Base-by-base conservation (phyloP, 164 flowering plant genomes). In the Umbilicus rupestris region DNA sequence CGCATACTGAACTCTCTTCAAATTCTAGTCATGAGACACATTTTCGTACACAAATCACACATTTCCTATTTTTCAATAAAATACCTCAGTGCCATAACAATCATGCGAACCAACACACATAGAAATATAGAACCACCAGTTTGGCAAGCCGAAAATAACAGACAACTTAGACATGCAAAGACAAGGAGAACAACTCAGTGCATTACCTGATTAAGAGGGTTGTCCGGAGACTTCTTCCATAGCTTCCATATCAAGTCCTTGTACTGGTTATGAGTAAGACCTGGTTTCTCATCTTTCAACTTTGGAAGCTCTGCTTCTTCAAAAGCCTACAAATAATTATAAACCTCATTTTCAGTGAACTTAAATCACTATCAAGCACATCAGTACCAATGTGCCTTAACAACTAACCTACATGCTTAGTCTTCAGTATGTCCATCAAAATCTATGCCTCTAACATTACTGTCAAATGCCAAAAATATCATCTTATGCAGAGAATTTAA, bases 141-240 rank as follows among this genome's bases (percentile, higher is more conserved):
- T 41, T 6, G 10, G 12, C 44, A 41, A 14, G 24, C 26, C 55
- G 1, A 2, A 7, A 7, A 47, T 47, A n/a, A n/a, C 2, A 7
- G 6, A 52, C 29, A 9, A 22, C 58, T 52, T 52, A 24, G 31
- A 22, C 58, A 24, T 24, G 29, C 58, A 52, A 9, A 52, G 12
- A 28, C 60, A 55, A 29, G 60, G 28, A 26, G 60, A 55, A 14
- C 1, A 7, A 1, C 5, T 5, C 2, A 35, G 12, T 16, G 39
- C 49, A n/a, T 68, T 67, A 84, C 97, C 86, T 88, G 87, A 72
- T 94, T 94, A 49, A 89, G 89, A 77, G 99, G 99, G 70, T 94
- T 94, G 73, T 94, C 99, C 0, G 96, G 99, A 72, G 99, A 94
- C 76, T 94, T 94, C 86, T 94, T 94, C 97, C 99, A 94, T 52